Percentiles rank a stretch among this genome's conserved stretches.
Conservation (phyloP, 306 rosid species). For the Acacia crassicarpa region DNA sequence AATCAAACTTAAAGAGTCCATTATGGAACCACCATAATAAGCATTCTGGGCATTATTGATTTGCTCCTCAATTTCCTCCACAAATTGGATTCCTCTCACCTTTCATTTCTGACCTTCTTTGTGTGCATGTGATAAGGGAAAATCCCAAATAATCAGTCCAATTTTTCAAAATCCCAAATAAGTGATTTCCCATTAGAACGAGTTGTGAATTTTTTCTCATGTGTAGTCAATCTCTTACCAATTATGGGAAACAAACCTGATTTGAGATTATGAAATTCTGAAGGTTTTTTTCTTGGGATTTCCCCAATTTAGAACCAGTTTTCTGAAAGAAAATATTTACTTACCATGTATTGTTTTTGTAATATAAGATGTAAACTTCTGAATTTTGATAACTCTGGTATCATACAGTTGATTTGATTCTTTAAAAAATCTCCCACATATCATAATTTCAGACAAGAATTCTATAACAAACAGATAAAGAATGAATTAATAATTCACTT, state of each 20-base stretch:
- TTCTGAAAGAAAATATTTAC: background rate
- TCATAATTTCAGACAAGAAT: background rate
- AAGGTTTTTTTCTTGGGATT: no score
- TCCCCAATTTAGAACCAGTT: background rate
- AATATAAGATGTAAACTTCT: background rate
- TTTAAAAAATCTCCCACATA: background rate
- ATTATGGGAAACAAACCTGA: no score
- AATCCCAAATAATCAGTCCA: background rate
- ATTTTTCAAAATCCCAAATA: background rate
- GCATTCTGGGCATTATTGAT: background rate
- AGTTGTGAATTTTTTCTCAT: no score
- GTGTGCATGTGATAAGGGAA: background rate
- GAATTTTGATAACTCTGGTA: background rate
- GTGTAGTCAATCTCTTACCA: no score
- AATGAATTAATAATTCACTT: background rate
- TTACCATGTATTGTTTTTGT: background rate
- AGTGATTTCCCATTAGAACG: no score
- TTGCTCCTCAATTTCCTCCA: constrained; percentile 22
- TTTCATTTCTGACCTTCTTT: background rate
- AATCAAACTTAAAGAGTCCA: constrained; percentile 16
- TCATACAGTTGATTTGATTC: background rate
- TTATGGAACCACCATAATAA: constrained; percentile 5
- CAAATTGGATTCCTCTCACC: background rate
- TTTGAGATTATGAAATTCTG: no score
- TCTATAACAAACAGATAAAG: background rate